These are phyloP conservation scores for Neospermospora avenae DNA, from an alignment of 2,329 filamentous ascomycete genomes.

Conservation along the genomic window DNA sequence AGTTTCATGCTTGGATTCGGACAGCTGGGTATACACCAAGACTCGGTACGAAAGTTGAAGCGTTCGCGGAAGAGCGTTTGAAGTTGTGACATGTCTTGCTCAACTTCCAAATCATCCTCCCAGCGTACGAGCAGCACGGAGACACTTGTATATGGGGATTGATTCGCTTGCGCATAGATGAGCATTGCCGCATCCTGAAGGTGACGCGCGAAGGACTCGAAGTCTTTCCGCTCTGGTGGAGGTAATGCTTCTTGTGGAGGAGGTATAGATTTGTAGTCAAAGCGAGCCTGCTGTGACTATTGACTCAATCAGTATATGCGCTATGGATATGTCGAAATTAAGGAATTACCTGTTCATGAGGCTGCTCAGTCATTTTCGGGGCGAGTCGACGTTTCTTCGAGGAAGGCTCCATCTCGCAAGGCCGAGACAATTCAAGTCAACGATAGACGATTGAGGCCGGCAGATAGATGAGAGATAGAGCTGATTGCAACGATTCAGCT, in stretches of 20 bases:
- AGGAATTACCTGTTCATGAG: conserved; percentile 33
- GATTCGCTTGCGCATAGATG: conserved; percentile 61
- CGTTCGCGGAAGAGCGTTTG: conserved; percentile 56
- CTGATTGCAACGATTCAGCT: conserved; percentile 5
- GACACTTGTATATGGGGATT: conserved; percentile 53
- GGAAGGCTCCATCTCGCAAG: conserved; percentile 34
- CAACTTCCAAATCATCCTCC: conserved; percentile 56
- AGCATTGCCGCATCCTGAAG: conserved; percentile 66
- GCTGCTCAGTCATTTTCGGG: conserved; percentile 35
- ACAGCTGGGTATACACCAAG: conserved; percentile 58
- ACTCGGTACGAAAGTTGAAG: conserved; percentile 59
- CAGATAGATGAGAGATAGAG: not conserved
- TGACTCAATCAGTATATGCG: conserved; percentile 15
- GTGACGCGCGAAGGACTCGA: conserved; percentile 64
- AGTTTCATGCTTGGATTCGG: conserved; percentile 59
- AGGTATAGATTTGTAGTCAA: conserved; percentile 33
- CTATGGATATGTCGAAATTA: not conserved
- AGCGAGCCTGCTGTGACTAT: conserved; percentile 30
- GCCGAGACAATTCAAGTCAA: conserved; percentile 16
- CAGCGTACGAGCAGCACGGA: conserved; percentile 60
- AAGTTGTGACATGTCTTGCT: conserved; percentile 52
- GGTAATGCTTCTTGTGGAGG: conserved; percentile 32
- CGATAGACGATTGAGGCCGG: conserved; percentile 18
- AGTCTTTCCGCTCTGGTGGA: conserved; percentile 45
- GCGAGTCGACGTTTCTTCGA: conserved; percentile 37